These are phyloP conservation scores for Aureobasidium sp. DNA, from an alignment of 2,329 filamentous ascomycete species.

Conservation along the genomic window DNA sequence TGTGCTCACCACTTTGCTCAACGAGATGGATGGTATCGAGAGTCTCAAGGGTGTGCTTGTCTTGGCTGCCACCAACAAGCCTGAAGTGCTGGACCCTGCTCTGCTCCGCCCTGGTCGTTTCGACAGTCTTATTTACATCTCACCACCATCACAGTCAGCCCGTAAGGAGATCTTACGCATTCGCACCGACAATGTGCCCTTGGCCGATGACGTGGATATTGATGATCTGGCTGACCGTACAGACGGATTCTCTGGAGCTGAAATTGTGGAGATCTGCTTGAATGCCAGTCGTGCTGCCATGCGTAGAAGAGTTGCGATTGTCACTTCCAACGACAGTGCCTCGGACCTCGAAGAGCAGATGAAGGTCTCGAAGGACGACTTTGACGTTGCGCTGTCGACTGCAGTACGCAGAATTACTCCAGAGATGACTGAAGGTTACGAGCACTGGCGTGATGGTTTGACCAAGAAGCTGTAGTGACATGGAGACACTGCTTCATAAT, in stretches of 20 bases:
- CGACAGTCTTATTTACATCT: constrained; percentile 78
- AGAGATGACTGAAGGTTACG: constrained; percentile 52
- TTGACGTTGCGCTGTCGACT: constrained; percentile 34
- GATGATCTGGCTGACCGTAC: constrained; percentile 55
- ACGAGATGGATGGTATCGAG: constrained; percentile 95
- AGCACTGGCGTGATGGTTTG: constrained; percentile 25
- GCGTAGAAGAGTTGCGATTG: not conserved
- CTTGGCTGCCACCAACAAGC: constrained; percentile 85
- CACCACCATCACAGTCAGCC: constrained; percentile 66
- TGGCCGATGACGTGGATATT: constrained; percentile 59
- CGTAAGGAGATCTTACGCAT: constrained; percentile 69
- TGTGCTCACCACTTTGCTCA: constrained; percentile 80
- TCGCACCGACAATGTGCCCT: constrained; percentile 54
- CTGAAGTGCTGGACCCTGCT: constrained; percentile 77
- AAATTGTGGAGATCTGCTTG: constrained; percentile 57
- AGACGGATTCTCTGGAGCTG: constrained; percentile 78
- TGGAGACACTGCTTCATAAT: too few relatives aligned
- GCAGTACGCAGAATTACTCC: constrained; percentile 53
- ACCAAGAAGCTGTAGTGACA: constrained; percentile 2
- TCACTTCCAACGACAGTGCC: not conserved
- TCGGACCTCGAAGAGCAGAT: constrained; percentile 24
- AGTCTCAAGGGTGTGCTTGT: constrained; percentile 75
- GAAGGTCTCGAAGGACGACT: constrained; percentile 32
- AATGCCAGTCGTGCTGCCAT: constrained; percentile 21
- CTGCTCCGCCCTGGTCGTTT: constrained; percentile 80